A percentile compares a stretch with the other conserved stretches of the same genome.
phyloP scores from a whole-genome alignment of 2,329 filamentous ascomycete species.

The Colletotrichum liaoningense region DNA sequence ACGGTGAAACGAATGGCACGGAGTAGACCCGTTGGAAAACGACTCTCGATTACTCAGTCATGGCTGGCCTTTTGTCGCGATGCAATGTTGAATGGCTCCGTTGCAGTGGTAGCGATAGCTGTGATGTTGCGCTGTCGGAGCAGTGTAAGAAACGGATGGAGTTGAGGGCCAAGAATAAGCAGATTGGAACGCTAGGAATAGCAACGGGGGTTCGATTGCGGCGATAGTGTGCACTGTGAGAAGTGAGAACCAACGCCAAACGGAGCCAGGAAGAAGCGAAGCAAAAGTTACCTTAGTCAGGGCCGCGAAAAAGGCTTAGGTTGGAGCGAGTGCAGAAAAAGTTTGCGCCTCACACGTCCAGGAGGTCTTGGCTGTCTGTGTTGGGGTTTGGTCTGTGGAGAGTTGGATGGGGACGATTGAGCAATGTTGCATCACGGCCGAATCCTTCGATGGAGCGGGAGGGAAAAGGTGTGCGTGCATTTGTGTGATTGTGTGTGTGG shows the following conservation, averaged over 20 bases:
- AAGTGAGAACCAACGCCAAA: not conserved
- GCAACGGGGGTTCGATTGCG: conserved; percentile 14
- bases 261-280: not conserved
- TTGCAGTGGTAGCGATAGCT: not conserved
- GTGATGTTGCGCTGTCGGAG: conserved; percentile 2
- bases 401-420: not conserved
- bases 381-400: conserved; percentile 19
- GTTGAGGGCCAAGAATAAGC: conserved; percentile 14
- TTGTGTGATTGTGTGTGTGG: not conserved
- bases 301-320: not conserved
- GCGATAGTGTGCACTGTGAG: not conserved
- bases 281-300: not conserved
- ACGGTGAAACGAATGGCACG: conserved; percentile 2
- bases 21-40: not conserved
- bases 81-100: not conserved
- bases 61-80: not conserved
- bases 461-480: not conserved
- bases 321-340: not conserved
- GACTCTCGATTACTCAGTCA: not conserved
- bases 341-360: conserved; percentile 8
- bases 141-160: conserved; percentile 25
- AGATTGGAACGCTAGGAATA: conserved; percentile 31
- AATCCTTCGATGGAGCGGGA: conserved; percentile 15
- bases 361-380: conserved; percentile 32
- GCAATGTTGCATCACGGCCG: conserved; percentile 23